Base-by-base conservation (phyloP, 768 basidiomycete species). In the Suillus subaureus region DNA sequence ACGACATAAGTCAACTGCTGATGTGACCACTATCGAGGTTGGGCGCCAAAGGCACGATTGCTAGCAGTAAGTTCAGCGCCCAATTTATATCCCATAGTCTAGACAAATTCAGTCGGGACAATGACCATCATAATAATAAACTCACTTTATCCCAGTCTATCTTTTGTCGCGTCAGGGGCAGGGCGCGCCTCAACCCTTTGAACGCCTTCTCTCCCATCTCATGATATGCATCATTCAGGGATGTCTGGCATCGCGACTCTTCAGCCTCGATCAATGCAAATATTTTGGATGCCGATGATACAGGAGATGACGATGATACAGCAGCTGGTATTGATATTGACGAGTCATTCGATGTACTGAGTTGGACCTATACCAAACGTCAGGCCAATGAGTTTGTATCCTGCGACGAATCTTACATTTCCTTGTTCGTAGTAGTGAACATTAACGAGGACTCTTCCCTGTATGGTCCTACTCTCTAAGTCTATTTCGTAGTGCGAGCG, bases 371-470 rank as follows among this genome's bases (percentile, higher is more conserved):
- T 18, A 55, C 21, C 23, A 13, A 42, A 63, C 40, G 35, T 58
- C 31, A 49, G 35, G 47, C 26, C 28, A 40, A 28, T 60, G 31
- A 23, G 35, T 35, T 13, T 6, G 21, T 28, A 11, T 35, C 21
- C 39, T 35, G 31, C 4, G n/a, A 54, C 23, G 42, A 33, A 6
- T 70, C 88, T 61, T 63, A 96, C 94, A 74, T 96, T 97, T 70
- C 97, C 97, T 74, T 97, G 94, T 76, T 99, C 97, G 73, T 96
- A 99, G 73, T 99, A 99, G 76, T 99, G 97, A 15, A 98, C 90
- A 71, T 95, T 92, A 52, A 93, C 85, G 9, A 90, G 81, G 18
- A 97, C 86, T 70, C 81, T 86, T 0, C 95, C 96, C n/a, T 79
- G 76, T 6, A 97, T 81, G 65, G 78, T 83, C 62, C 85, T 84